Conservation (phyloP, 768 basidiomycete species). For the Russula ochroleuca region DNA sequence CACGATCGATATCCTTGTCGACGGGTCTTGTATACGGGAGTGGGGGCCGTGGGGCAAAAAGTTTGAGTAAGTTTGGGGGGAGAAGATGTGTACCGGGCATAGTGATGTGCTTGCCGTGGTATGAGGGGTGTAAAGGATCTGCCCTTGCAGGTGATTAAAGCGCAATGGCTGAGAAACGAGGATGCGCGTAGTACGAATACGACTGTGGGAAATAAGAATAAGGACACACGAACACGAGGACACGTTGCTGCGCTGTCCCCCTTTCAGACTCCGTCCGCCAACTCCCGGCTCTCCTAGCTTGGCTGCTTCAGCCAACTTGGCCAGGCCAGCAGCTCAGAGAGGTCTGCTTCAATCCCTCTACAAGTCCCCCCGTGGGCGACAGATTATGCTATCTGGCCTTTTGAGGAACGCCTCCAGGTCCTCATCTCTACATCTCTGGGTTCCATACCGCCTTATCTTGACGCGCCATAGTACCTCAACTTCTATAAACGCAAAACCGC, state of each 20-base stretch:
- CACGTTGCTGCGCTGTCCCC: background rate
- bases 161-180: background rate
- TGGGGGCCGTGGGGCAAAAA: slow-evolving; percentile 91
- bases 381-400: slow-evolving; percentile 12
- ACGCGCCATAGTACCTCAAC: slow-evolving; percentile 6
- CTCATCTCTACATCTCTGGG: background rate
- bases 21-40: slow-evolving; percentile 83
- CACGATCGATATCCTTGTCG: slow-evolving; percentile 75
- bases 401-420: slow-evolving; percentile 13
- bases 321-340: background rate
- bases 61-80: slow-evolving; percentile 92
- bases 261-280: slow-evolving; percentile 13
- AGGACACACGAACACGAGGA: background rate
- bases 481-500: background rate
- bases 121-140: background rate
- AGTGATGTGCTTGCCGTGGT: slow-evolving; percentile 17
- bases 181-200: slow-evolving; percentile 16
- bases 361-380: background rate
- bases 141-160: slow-evolving; percentile 12
- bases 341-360: background rate
- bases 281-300: background rate
- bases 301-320: too few relatives aligned
- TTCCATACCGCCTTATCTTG: slow-evolving; percentile 20
- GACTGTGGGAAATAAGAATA: background rate
- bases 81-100: slow-evolving; percentile 80